Evolutionary conservation across 306 rosid genomes (phyloP).

Genomic region (Quercus ilex): DNA sequence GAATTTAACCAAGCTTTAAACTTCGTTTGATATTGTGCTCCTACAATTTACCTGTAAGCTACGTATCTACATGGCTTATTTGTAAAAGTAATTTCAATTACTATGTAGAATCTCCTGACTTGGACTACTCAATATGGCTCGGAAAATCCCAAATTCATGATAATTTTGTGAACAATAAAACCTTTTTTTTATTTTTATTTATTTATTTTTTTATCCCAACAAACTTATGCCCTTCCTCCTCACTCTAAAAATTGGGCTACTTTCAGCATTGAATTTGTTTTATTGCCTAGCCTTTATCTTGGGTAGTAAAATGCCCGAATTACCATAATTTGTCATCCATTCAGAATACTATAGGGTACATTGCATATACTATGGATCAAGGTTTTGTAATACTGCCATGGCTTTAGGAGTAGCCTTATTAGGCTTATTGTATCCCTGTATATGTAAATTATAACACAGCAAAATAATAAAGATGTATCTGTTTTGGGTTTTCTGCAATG

Average conservation of each 20-base stretch:
- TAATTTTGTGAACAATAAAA: neutral
- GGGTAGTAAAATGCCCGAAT: too few species aligned
- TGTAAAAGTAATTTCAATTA: neutral
- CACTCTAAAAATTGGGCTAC: neutral
- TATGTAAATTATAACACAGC: too few species aligned
- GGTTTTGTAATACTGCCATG: too few species aligned
- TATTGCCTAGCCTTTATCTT: too few species aligned
- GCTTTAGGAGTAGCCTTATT: too few species aligned
- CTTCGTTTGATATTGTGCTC: neutral
- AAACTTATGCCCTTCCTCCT: neutral
- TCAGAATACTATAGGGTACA: too few species aligned
- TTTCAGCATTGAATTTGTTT: neutral
- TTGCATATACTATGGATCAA: too few species aligned
- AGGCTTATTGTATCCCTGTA: too few species aligned
- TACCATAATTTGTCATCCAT: too few species aligned
- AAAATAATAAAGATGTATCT: too few species aligned
- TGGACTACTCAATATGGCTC: neutral
- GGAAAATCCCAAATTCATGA: neutral
- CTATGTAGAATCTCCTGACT: neutral
- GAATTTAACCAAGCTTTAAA: neutral
- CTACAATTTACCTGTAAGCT: neutral
- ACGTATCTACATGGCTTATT: neutral
- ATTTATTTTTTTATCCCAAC: neutral
- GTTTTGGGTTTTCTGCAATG: too few species aligned
- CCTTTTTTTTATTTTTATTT: neutral